Evolutionary conservation across 1,284 basidiomycete genomes (phyloP), one percentile per base, ranked within the genome.

Genomic region (Caloboletus firmus): DNA sequence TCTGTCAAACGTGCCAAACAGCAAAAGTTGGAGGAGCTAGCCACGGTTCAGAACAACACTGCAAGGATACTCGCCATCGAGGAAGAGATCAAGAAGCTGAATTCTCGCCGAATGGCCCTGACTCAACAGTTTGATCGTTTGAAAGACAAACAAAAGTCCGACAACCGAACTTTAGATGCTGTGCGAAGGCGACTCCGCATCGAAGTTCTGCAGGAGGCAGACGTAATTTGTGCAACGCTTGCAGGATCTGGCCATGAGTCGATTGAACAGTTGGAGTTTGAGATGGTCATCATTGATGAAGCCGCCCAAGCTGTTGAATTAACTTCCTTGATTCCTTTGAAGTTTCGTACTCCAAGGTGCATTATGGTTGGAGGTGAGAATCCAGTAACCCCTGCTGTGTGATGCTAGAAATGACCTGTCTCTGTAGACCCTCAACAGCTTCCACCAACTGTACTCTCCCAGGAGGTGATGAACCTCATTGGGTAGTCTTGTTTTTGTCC

Each of bases 301-400:
- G 97, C 97, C 1, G 96, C 96, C 1, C 97, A 99, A 72, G 91
- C 95, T 5, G 91, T 98, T 45, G 97, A 99, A 72, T 79, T 98
- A 53, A 95, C 92, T 65, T 93, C 95, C n/a, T 74, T 99, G 55
- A 99, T 99, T 58, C 97, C 97, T 36, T 78, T 99, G 54, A 95
- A 93, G 67, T 99, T 95, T 72, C 83, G 82, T 34, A 91, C 87
- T 65, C 81, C 80, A 52, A 84, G 87, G 34, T 98, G 93, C 67
- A 87, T 99, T 59, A 87, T 99, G 84, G 95, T 99, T 45, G 97
- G 97, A 76, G 88, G 89, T 88, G 61, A 64, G 80, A 18, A 8
- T 35, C 30, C 62, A 46, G 36, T 41, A 12, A 24, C 18, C 15
- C 5, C 28, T 39, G 26, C 11, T 31, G 22, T 45, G 10, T 9